Conservation (phyloP, 805 yeast genomes). For the Candida yuanshanica region DNA sequence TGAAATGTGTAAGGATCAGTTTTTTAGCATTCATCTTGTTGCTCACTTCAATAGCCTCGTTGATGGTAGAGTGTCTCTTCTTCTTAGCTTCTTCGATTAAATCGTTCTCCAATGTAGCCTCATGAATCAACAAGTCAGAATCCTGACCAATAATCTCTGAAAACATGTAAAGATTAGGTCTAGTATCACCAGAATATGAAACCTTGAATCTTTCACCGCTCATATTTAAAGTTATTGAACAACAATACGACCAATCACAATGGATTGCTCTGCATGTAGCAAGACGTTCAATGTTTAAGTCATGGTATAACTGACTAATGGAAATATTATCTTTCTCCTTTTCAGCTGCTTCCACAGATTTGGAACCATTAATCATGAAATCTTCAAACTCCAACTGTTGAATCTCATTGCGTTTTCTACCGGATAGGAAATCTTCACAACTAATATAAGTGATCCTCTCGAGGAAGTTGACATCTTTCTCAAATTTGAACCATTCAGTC, state of each 20-base stretch:
- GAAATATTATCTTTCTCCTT: conserved; percentile 19
- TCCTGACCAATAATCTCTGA: conserved; percentile 53
- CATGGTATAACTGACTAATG: conserved; percentile 33
- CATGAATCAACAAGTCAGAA: conserved; percentile 81
- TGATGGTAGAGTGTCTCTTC: conserved; percentile 83
- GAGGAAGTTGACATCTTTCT: conserved; percentile 31
- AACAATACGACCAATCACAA: conserved; percentile 76
- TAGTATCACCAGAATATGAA: conserved; percentile 92
- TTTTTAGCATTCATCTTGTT: conserved; percentile 65
- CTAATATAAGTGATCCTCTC: conserved; percentile 46
- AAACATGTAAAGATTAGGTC: conserved; percentile 64
- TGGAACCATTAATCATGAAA: conserved; percentile 2
- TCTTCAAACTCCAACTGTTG: conserved; percentile 24
- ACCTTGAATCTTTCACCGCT: conserved; percentile 45
- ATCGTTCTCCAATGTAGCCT: conserved; percentile 84
- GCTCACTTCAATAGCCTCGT: conserved; percentile 75
- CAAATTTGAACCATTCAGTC: conserved; percentile 59
- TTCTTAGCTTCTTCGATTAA: conserved; percentile 69
- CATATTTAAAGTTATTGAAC: conserved; percentile 44
- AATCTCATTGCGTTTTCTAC: conserved; percentile 28
- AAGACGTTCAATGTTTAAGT: conserved; percentile 39
- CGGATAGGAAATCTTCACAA: conserved; percentile 51
- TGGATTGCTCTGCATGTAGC: conserved; percentile 75
- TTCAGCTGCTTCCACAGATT: not conserved
- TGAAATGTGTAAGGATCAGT: conserved; percentile 82